These are phyloP conservation scores for Dovyalis caffra DNA, from an alignment of 345 rosid species.

Conservation along the genomic window DNA sequence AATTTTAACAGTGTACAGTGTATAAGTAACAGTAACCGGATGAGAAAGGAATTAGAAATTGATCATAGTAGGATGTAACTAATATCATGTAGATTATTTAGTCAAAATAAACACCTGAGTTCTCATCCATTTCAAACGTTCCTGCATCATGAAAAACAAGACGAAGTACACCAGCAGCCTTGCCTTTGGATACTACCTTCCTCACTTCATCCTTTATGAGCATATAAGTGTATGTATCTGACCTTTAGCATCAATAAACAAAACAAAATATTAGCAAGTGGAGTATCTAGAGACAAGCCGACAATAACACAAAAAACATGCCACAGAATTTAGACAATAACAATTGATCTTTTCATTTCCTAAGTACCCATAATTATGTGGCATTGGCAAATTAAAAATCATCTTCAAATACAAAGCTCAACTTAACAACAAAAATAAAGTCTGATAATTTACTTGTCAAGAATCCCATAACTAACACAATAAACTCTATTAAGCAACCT, in stretches of 20 bases:
- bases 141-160: conserved; percentile 98
- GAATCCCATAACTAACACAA: neutral
- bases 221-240: conserved; percentile 24
- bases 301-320: neutral
- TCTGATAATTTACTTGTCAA: neutral
- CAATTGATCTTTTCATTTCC: no score
- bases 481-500: neutral
- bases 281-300: neutral
- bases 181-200: conserved; percentile 76
- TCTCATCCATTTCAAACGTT: conserved; percentile 58
- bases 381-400: neutral
- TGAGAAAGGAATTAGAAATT: neutral
- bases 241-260: conserved; percentile 33
- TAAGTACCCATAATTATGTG: neutral
- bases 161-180: conserved; percentile 96
- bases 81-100: neutral
- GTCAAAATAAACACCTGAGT: conserved; percentile 45
- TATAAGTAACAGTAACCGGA: no score
- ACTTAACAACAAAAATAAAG: neutral
- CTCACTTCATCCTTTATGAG: conserved; percentile 54
- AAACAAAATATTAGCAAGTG: neutral
- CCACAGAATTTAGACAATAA: no score
- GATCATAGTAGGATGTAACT: neutral
- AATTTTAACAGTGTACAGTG: neutral
- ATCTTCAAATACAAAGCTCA: no score